These are phyloP conservation scores for Betula pendula DNA, from an alignment of 306 rosid species.

Conservation along the genomic window DNA sequence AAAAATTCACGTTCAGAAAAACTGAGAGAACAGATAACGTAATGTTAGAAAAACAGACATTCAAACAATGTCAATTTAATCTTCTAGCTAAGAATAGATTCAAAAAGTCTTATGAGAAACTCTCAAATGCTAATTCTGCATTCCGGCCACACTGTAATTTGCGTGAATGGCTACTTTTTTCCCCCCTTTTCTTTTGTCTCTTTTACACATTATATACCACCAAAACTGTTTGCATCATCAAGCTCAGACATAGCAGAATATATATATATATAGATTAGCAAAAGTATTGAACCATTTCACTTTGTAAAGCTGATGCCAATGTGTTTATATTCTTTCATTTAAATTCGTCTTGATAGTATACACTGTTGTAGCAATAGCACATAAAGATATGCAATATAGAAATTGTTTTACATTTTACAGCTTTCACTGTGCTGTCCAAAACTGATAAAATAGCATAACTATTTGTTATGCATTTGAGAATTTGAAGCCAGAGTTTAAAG, in stretches of 20 bases:
- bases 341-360: neutral
- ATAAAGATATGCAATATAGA: neutral
- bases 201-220: neutral
- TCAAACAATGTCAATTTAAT: neutral
- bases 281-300: neutral
- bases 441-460: neutral
- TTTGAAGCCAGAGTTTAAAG: neutral
- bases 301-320: neutral
- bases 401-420: neutral
- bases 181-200: neutral
- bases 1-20: neutral
- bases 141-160: neutral
- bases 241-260: neutral
- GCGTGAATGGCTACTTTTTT: neutral
- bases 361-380: neutral
- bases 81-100: neutral
- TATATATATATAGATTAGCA: neutral
- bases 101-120: neutral
- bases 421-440: neutral
- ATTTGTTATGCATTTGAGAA: neutral
- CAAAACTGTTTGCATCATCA: neutral
- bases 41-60: neutral
- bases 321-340: neutral
- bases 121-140: neutral
- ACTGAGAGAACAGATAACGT: neutral